Percentiles rank a stretch among this genome's conserved stretches.
These are phyloP conservation scores for Yamadazyma mexicana DNA, from an alignment of 1,139 yeast genomes.

Conservation along the genomic window DNA sequence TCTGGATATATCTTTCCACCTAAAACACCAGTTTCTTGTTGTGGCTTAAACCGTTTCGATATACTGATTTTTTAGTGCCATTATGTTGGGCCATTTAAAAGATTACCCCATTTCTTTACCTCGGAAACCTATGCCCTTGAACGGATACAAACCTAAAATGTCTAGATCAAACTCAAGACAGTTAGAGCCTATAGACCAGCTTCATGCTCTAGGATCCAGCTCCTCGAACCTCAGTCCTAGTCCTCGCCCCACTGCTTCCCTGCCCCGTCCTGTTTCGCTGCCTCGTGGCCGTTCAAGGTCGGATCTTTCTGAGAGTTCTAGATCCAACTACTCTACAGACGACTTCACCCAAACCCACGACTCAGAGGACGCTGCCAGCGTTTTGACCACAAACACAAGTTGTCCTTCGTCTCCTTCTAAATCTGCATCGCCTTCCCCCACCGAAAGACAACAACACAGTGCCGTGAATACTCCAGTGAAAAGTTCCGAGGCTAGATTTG, in stretches of 20 bases:
- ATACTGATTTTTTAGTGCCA: too few relatives aligned
- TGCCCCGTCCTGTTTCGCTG: background rate
- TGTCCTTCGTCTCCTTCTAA: constrained; percentile 5
- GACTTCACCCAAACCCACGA: constrained; percentile 1
- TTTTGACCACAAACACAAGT: constrained; percentile 3
- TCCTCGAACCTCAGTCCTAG: background rate
- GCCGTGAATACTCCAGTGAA: background rate
- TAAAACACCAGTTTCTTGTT: background rate
- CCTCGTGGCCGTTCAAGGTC: constrained; percentile 8
- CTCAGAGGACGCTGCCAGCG: background rate
- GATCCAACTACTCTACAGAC: constrained; percentile 7
- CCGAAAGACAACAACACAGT: background rate
- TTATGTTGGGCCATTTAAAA: constrained; percentile 8
- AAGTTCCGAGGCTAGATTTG: background rate
- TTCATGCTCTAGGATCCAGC: too few relatives aligned
- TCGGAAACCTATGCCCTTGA: constrained; percentile 10
- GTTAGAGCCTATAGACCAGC: too few relatives aligned
- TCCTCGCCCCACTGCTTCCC: background rate
- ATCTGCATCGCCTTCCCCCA: background rate
- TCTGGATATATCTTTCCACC: background rate
- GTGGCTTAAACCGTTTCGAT: too few relatives aligned
- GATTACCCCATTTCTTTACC: constrained; percentile 12
- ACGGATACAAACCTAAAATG: background rate
- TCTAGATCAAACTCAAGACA: background rate
- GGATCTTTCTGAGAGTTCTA: constrained; percentile 9